Conservation (phyloP, 208 protist genomes). For the Crithidia fasciculata region DNA sequence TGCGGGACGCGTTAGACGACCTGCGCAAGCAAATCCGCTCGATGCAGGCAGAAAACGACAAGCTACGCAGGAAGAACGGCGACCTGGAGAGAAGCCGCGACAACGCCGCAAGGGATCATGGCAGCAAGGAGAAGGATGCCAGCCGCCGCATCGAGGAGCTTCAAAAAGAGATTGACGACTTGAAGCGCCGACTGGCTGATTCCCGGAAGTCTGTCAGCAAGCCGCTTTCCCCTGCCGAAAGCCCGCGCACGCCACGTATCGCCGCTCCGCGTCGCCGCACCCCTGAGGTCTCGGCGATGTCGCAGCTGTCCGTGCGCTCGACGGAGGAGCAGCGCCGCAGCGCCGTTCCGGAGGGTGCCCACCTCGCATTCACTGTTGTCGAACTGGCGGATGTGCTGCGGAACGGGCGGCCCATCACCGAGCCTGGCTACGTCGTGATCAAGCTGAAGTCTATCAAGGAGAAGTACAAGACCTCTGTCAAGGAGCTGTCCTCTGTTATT, state of each 20-base stretch:
- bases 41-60: conserved; percentile 40
- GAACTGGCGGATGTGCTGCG: conserved; percentile 66
- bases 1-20: conserved; percentile 37
- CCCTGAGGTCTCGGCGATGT: conserved; percentile 35
- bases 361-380: conserved; percentile 83
- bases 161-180: conserved; percentile 24
- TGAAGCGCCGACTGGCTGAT: conserved; percentile 21
- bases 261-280: conserved; percentile 25
- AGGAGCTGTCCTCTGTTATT: conserved; percentile 71
- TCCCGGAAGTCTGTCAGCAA: conserved; percentile 16
- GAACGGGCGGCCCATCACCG: conserved; percentile 69
- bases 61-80: conserved; percentile 36
- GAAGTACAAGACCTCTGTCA: conserved; percentile 90
- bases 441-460: conserved; percentile 92
- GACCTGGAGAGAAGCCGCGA: conserved; percentile 38
- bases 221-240: conserved; percentile 8
- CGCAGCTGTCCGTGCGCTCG: conserved; percentile 50
- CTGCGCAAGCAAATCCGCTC: conserved; percentile 38
- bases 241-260: conserved; percentile 17
- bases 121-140: conserved; percentile 21
- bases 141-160: conserved; percentile 24
- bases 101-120: conserved; percentile 39
- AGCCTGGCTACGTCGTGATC: conserved; percentile 79
- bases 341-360: conserved; percentile 75
- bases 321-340: conserved; percentile 63